phyloP scores from a whole-genome alignment of 1,284 basidiomycete genomes.

The Ustilago crameri region DNA sequence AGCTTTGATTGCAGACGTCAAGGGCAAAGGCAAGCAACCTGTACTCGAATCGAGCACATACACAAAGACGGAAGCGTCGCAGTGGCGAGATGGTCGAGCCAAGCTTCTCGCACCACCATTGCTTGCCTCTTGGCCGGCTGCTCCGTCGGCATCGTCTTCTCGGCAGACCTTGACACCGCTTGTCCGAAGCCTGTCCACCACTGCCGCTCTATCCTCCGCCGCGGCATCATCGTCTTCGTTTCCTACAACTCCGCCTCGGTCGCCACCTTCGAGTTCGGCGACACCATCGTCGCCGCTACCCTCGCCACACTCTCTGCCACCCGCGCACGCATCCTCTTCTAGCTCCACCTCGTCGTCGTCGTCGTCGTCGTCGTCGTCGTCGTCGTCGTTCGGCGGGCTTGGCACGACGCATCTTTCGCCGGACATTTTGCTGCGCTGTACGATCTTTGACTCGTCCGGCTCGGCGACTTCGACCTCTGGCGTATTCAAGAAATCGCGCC shows the following conservation, averaged over 20 bases:
- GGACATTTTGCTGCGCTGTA: constrained; percentile 60
- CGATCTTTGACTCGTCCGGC: constrained; percentile 58
- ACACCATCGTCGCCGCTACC: neutral
- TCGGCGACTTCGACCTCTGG: constrained; percentile 86
- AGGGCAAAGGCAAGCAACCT: neutral
- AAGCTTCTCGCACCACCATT: too few relatives aligned
- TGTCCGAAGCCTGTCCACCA: neutral
- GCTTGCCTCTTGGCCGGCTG: too few relatives aligned
- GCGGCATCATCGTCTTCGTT: constrained; percentile 1
- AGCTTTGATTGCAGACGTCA: neutral
- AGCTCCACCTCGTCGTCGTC: neutral
- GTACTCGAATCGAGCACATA: too few relatives aligned
- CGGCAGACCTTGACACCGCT: too few relatives aligned
- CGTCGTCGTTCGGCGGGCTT: constrained; percentile 11
- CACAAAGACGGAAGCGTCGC: too few relatives aligned
- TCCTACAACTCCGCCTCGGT: too few relatives aligned
- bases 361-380: neutral
- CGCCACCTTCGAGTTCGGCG: neutral
- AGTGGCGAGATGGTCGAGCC: too few relatives aligned
- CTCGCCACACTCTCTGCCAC: neutral
- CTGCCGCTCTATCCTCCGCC: neutral
- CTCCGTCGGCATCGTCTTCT: too few relatives aligned
- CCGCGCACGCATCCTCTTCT: neutral
- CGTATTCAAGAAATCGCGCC: constrained; percentile 86
- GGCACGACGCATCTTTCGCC: constrained; percentile 55